Evolutionary conservation across 78 protist genomes (phyloP), one percentile per base, ranked within the genome.

Genomic region (Dictyostelium firmibasis): DNA sequence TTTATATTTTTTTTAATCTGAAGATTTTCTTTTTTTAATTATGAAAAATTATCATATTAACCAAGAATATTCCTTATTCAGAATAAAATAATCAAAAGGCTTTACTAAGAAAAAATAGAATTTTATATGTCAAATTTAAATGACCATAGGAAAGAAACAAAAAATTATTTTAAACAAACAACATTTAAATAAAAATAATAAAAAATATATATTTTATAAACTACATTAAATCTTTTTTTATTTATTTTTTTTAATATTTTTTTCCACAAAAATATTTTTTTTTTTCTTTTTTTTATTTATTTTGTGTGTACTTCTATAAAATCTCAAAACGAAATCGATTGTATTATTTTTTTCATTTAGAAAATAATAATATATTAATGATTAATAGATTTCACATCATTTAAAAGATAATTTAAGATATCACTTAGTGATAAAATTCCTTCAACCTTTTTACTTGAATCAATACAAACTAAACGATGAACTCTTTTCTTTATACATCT

Each of bases 381-480:
- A 25, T 64, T 64, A 25, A 64, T 64, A 64, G 74, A 82, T 33
- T 50, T 82, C n/a, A 74, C 78, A 50, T 33, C 25, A 78, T 87
- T 87, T 79, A 87, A 79, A 18, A 92, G 77, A 84, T 67, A 92
- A 60, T 76, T 92, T 43, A 92, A 72, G 7, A 92, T 92, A 84
- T 92, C 96, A 53, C 89, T 79, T 8, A 92, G 14, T 50, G 96
- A 92, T 23, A 92, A 31, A 8, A 92, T 85, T 35, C 96, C 96
- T 62, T 92, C 96, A 5, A 92, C 96, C 44, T 85, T 85, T 64
- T 84, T 92, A 20, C 25, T 75, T 18, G 69, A 43, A 35, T 92
- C 96, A 2, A 92, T 69, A 16, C 91, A 83, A 53, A 92, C 96
- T 64, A 92, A 92, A 75, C 96, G 29, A 53, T 92, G 96, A 11